Evolutionary conservation across 2,329 filamentous ascomycete genomes (phyloP).

Genomic region (Penicillium hordei): DNA sequence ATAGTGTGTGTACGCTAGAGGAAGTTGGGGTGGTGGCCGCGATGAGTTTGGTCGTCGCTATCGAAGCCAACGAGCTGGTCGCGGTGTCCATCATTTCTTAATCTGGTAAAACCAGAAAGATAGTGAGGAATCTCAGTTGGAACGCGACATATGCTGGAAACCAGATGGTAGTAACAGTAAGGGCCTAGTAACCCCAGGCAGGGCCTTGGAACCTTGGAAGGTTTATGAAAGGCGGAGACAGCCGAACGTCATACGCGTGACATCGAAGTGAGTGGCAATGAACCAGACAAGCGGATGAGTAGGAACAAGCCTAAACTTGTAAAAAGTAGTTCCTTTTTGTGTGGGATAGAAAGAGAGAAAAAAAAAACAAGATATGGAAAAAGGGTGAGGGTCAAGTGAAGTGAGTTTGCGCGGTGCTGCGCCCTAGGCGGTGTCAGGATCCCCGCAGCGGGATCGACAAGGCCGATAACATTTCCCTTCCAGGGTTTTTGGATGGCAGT

Average conservation of each 20-base stretch:
- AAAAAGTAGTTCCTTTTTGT: neutral
- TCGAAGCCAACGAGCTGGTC: constrained; percentile 15
- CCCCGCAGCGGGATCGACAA: constrained; percentile 25
- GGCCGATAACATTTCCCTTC: constrained; percentile 4
- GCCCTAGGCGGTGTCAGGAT: constrained; percentile 20
- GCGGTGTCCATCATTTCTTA: constrained; percentile 10
- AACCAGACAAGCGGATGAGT: neutral
- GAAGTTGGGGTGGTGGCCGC: constrained; percentile 20
- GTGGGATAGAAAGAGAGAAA: too few species aligned
- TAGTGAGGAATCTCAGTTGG: neutral
- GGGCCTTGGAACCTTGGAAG: neutral
- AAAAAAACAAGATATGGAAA: neutral
- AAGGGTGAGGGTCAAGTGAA: neutral
- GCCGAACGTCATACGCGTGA: constrained; percentile 10
- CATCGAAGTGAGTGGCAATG: neutral
- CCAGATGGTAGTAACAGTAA: neutral
- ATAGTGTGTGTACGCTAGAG: constrained; percentile 19
- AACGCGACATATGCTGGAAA: constrained; percentile 1
- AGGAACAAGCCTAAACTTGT: neutral
- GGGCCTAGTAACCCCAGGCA: neutral
- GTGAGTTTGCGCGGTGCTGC: neutral
- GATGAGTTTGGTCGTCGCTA: constrained; percentile 16
- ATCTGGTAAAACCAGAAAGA: neutral
- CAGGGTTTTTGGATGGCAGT: neutral
- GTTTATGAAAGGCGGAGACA: constrained; percentile 9